These are phyloP conservation scores for Primulina huaijiensis DNA, from an alignment of 257 asterid species.

Conservation along the genomic window DNA sequence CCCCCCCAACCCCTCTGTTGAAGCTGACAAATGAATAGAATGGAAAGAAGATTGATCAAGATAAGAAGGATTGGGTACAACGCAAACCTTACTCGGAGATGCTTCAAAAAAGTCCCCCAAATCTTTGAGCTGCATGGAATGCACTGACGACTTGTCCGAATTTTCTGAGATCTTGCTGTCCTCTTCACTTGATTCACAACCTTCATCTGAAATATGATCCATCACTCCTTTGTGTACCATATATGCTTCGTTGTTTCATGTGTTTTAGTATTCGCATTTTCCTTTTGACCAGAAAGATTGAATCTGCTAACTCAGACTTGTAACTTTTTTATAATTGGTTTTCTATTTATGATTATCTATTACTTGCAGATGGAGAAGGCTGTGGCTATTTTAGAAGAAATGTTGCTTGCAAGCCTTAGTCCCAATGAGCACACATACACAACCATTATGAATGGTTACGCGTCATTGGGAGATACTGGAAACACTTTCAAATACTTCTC, in stretches of 20 bases:
- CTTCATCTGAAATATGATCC: no score
- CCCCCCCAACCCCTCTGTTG: no score
- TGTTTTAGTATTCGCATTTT: not conserved
- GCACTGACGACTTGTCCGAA: no score
- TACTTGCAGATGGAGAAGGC: conserved; percentile 82
- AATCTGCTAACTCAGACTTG: conserved; percentile 11
- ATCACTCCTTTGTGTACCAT: no score
- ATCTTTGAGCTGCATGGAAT: no score
- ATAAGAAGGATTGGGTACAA: no score
- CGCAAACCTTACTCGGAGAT: no score
- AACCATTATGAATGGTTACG: conserved; percentile 92
- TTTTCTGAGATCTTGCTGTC: no score
- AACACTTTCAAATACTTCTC: conserved; percentile 92
- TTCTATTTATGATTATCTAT: conserved; percentile 11
- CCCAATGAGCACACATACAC: conserved; percentile 94
- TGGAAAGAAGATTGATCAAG: no score
- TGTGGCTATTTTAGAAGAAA: conserved; percentile 69
- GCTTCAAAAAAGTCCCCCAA: no score
- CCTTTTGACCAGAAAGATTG: not conserved
- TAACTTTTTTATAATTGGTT: not conserved
- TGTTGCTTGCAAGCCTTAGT: conserved; percentile 74
- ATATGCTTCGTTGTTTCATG: not conserved
- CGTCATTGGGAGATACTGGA: conserved; percentile 92
- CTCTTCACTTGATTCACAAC: no score
- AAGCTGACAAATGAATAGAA: no score